Evolutionary conservation across 495 filamentous ascomycete species (phyloP).

Genomic region (Terfezia claveryi): DNA sequence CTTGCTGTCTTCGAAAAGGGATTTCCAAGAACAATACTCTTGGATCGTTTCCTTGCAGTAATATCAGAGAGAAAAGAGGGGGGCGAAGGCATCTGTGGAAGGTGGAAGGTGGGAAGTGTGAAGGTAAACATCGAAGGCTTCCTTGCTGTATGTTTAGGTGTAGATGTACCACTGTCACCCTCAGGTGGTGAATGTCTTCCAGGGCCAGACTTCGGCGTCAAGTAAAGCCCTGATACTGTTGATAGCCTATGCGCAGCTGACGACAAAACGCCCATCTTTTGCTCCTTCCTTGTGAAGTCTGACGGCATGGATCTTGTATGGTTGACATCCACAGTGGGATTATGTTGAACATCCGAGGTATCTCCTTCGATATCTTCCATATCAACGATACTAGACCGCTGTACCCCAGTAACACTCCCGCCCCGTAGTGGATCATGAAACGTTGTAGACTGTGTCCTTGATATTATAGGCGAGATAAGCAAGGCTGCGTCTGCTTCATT

Average conservation of each 20-base stretch:
- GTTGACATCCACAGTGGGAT: not conserved
- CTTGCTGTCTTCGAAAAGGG: slow-evolving; percentile 1
- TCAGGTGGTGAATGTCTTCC: too few species aligned
- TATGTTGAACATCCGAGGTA: not conserved
- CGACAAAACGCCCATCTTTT: slow-evolving; percentile 1
- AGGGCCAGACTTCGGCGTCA: too few species aligned
- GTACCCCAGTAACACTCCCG: not conserved
- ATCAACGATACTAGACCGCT: too few species aligned
- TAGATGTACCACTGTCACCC: not conserved
- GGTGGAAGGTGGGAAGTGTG: not conserved
- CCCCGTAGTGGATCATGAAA: slow-evolving; percentile 3
- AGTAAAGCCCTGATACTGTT: not conserved
- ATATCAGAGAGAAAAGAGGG: not conserved
- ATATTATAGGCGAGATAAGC: slow-evolving; percentile 13
- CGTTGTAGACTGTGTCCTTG: slow-evolving; percentile 8
- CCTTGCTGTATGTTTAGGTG: not conserved
- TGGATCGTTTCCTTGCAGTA: slow-evolving; percentile 4
- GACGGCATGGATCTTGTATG: not conserved
- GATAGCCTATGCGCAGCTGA: not conserved
- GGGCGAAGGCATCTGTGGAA: not conserved
- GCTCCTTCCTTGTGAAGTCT: not conserved
- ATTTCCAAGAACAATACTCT: not conserved
- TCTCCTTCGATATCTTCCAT: not conserved
- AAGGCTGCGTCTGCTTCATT: slow-evolving; percentile 12
- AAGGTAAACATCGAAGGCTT: not conserved